A percentile compares a stretch with the other conserved stretches of the same genome.
Evolutionary conservation across 2,329 filamentous ascomycete species (phyloP).

Genomic region (Phoma sp.): DNA sequence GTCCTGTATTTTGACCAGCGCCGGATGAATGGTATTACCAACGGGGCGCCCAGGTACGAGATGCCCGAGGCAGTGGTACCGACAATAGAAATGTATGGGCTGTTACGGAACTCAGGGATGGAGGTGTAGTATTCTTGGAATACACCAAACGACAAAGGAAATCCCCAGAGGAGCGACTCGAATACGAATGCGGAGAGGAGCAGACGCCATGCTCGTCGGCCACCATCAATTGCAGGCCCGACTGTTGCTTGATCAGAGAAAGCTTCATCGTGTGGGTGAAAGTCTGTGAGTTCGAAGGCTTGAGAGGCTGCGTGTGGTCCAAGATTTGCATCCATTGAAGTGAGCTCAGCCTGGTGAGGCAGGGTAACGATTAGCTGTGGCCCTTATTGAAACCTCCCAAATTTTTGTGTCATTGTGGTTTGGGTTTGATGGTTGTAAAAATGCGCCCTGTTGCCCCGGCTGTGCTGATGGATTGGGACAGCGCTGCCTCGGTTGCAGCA

Average conservation of each 20-base stretch:
- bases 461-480: not conserved
- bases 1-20: slow-evolving; percentile 38
- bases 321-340: not conserved
- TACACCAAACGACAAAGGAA: slow-evolving; percentile 32
- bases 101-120: slow-evolving; percentile 15
- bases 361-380: not conserved
- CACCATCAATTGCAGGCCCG: slow-evolving; percentile 21
- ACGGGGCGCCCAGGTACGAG: slow-evolving; percentile 51
- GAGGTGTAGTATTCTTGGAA: slow-evolving; percentile 30
- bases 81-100: slow-evolving; percentile 23
- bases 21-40: slow-evolving; percentile 43
- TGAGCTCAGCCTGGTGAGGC: not conserved
- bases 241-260: slow-evolving; percentile 4
- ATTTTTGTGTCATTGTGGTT: too few species aligned
- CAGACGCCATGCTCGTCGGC: slow-evolving; percentile 54
- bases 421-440: not conserved
- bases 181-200: slow-evolving; percentile 57
- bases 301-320: not conserved
- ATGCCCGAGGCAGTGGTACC: slow-evolving; percentile 43
- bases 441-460: too few species aligned
- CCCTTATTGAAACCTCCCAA: too few species aligned
- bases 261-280: not conserved
- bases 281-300: not conserved
- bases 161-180: slow-evolving; percentile 53
- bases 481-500: slow-evolving; percentile 9